Evolutionary conservation across 768 basidiomycete genomes (phyloP), one percentile per base, ranked within the genome.

Genomic region (Suillus paluster): DNA sequence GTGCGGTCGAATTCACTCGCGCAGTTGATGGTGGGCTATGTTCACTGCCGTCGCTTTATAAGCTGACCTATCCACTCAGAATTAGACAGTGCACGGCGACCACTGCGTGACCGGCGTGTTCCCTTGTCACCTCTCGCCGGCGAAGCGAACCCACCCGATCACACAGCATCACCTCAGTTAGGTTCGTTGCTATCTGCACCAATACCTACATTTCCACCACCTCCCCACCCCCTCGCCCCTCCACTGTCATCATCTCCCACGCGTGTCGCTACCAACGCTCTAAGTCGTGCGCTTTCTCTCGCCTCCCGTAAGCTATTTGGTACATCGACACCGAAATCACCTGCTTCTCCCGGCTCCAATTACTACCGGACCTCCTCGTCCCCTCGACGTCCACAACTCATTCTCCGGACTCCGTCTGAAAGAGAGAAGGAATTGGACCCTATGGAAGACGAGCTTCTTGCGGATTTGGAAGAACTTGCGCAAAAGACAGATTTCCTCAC

Each of bases 401-500:
- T 89, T 44, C 64, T 79, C 23, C 66, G 70, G 48, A 60, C 73
- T 15, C 74, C 63, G 58, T 68, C 81, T 3, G 81, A 81, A 17
- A 77, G 71, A 6, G 61, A 56, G 49, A 69, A 63, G 41, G 78
- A 80, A 63, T 75, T 83, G 21, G 89, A 92, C 68, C 89, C 89
- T 1, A 78, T 91, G 66, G 95, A 97, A 67, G 93, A 97, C 63
- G 86, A 87, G 63, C 75, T 97, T n/a, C 77, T 97, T n/a, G 85
- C 81, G 3, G 74, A 78, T 21, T 78, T 99, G 46, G 97, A 99
- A 71, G 92, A 96, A 65, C 79, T 96, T 4, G 97, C 96, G 38
- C 94, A 97, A 81, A 99, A 99, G 83, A 97, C 97, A 38, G 89
- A 92, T 63, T 95, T 96, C 57, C 78, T 99, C 62, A 91, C 92